Percentiles rank a stretch among this genome's conserved stretches.
These are phyloP conservation scores for Lecanicillium sp. DNA, from an alignment of 2,329 filamentous ascomycete species.

Conservation along the genomic window DNA sequence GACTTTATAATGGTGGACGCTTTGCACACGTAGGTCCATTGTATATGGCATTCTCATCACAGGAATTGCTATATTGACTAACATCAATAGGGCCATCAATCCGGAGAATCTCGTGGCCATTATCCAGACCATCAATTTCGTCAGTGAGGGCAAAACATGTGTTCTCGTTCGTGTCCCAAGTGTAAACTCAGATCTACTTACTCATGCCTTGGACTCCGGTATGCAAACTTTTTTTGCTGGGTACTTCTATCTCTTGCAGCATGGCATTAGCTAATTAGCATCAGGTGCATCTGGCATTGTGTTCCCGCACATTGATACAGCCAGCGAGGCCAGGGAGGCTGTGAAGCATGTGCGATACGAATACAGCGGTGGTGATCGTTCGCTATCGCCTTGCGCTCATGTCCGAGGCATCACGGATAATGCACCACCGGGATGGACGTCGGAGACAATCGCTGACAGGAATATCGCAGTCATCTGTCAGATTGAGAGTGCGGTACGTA, in stretches of 20 bases:
- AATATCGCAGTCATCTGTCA: constrained; percentile 9
- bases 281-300: constrained; percentile 6
- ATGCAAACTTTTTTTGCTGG: too few species aligned
- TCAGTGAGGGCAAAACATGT: constrained; percentile 8
- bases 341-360: constrained; percentile 6
- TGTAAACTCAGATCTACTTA: constrained; percentile 4
- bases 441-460: constrained; percentile 8
- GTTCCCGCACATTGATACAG: constrained; percentile 6
- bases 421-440: constrained; percentile 5
- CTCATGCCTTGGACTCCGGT: constrained; percentile 8
- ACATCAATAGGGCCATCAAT: constrained; percentile 4
- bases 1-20: constrained; percentile 7
- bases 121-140: constrained; percentile 9
- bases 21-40: constrained; percentile 3
- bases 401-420: constrained; percentile 5
- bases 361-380: constrained; percentile 5
- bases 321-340: neutral
- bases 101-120: constrained; percentile 7
- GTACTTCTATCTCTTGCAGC: too few species aligned
- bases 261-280: too few species aligned
- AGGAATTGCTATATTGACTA: neutral
- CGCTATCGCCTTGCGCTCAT: constrained; percentile 2
- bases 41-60: neutral
- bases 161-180: constrained; percentile 5
- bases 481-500: constrained; percentile 8